Conservation (phyloP, 1,284 basidiomycete genomes). For the Cystobasidiaceae sp. region DNA sequence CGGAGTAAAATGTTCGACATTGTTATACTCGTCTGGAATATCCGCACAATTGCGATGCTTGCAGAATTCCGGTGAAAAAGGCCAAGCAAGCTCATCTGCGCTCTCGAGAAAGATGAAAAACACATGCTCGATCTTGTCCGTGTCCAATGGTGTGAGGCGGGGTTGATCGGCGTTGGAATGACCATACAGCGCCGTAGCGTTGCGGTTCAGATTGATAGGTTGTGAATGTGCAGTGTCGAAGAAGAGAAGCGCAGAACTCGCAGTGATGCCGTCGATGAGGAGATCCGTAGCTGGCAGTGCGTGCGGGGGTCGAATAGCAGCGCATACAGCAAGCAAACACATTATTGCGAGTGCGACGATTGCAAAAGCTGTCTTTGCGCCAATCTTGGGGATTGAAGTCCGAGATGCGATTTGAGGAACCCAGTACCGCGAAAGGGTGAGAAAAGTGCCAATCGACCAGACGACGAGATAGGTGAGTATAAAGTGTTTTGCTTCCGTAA, state of each 20-base stretch:
- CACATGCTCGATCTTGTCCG: conserved; percentile 12
- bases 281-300: conserved; percentile 22
- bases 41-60: conserved; percentile 22
- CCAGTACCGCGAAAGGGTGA: not conserved
- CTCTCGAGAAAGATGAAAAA: conserved; percentile 24
- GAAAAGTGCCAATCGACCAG: not conserved
- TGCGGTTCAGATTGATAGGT: not conserved
- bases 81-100: conserved; percentile 30
- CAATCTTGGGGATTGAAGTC: not conserved
- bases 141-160: conserved; percentile 4
- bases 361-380: not conserved
- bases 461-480: not conserved
- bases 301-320: conserved; percentile 1
- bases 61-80: conserved; percentile 28
- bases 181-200: conserved; percentile 10
- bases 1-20: not conserved
- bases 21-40: conserved; percentile 3
- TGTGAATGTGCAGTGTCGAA: not conserved
- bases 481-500: not conserved
- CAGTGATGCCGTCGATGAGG: conserved; percentile 9
- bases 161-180: conserved; percentile 13
- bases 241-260: conserved; percentile 3
- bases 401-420: not conserved
- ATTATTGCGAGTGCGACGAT: not conserved
- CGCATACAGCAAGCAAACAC: conserved; percentile 1